Evolutionary conservation across 2,329 filamentous ascomycete species (phyloP), one percentile per base, ranked within the genome.

Genomic region (Aureobasidium sp.): DNA sequence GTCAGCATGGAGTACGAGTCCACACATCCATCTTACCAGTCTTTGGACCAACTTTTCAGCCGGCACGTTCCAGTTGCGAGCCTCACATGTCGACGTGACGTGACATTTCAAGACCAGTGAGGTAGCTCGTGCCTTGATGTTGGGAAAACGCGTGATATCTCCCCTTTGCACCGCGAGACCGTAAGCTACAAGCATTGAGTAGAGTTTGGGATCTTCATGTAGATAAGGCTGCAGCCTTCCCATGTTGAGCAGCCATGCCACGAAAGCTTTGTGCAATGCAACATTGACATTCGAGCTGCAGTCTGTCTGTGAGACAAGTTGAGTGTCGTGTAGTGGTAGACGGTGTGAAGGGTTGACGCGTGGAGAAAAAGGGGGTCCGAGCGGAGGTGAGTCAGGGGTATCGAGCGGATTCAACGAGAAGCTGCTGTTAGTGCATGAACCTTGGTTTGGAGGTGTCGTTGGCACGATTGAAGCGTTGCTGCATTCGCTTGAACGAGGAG

Each of bases 11-110:
- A 62, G 34, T 12, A 62, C 29, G 9, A 27, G 24, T 9, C 41
- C 29, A 39, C 60, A 62, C 48, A 62, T 53, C 51, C 60, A 62
- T n/a, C 43, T 51, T 24, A 62, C 39, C 50, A 62, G 7, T 29
- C 39, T 48, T 27, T 62, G 50, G 2, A 62, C 50, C 13, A 26
- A 20, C 29, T 46, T 43, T 26, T 55, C 50, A 29, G 59, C 48
- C 9, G 50, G 27, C 0, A 41, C 7, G 2, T 17, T 10, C 43
- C 46, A 39, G 4, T 51, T 26, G 15, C 57, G 36, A 37, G 5
- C 13, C 20, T 53, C 36, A 3, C 7, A 6, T 4, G 13, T 29
- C 5, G 2, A 32, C 12, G 24, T 46, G n/a, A 44, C 48, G 24
- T 62, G 50, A 6, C 5, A 6, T 26, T 39, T 55, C 34, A 56